Percentiles rank a stretch among this genome's conserved stretches.
Evolutionary conservation across 371 early-diverging fungal genomes (phyloP).

Genomic region (Choanephora cucurbitarum): DNA sequence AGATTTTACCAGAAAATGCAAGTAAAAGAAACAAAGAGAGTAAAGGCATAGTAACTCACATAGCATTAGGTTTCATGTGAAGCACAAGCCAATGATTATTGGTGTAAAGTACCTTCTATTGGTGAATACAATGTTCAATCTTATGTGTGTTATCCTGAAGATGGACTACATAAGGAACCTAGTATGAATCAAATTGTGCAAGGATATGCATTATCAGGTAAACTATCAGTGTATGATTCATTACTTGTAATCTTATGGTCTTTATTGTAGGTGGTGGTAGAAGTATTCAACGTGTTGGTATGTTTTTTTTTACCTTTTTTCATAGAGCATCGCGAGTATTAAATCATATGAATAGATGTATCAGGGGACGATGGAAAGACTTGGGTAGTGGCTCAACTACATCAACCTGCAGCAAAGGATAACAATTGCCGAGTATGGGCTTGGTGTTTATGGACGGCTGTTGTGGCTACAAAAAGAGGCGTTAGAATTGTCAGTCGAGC

Average conservation of each 20-base stretch:
- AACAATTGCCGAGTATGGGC: slow-evolving; percentile 57
- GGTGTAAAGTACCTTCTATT: slow-evolving; percentile 61
- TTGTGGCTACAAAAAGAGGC: slow-evolving; percentile 30
- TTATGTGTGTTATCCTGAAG: slow-evolving; percentile 61
- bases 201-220: slow-evolving; percentile 49
- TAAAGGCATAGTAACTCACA: not conserved
- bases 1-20: slow-evolving; percentile 76
- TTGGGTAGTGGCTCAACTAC: slow-evolving; percentile 66
- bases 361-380: slow-evolving; percentile 81
- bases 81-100: slow-evolving; percentile 46
- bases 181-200: slow-evolving; percentile 17
- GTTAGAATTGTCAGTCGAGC: slow-evolving; percentile 68
- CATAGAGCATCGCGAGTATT: not conserved
- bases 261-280: slow-evolving; percentile 49
- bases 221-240: no score
- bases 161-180: slow-evolving; percentile 27
- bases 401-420: slow-evolving; percentile 35
- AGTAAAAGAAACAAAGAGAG: not conserved
- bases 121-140: slow-evolving; percentile 79
- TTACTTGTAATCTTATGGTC: no score
- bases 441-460: slow-evolving; percentile 79
- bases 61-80: slow-evolving; percentile 33
- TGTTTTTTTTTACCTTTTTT: not conserved
- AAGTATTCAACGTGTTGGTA: slow-evolving; percentile 70
- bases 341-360: slow-evolving; percentile 51